Base-by-base conservation (phyloP, 306 rosid species). In the Dryas drummondii region DNA sequence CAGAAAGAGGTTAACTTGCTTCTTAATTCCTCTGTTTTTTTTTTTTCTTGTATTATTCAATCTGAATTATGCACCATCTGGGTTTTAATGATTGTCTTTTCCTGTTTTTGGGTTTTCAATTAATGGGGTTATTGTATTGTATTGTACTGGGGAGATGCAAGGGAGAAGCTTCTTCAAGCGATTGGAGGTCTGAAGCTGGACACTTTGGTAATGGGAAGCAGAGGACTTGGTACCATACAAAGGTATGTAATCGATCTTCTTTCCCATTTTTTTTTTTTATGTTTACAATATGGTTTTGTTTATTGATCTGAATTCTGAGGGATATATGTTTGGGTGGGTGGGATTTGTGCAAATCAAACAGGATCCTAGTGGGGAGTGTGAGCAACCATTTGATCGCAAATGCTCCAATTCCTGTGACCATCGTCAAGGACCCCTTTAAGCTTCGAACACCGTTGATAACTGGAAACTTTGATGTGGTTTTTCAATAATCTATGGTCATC, bases 111-210 rank as follows among this genome's bases (percentile, higher is more conserved):
- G 60, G 60, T 55, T 63, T 63, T 41, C 3, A 32, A 32, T 32
- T 49, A 42, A 45, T 67, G 75, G 44, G 50, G 69, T 81, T 71
- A 9, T 32, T 32, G 37, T 1, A 63, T 37, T 26, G n/a, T n/a
- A n/a, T n/a, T 94, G 51, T 90, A 90, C 63, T 91, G 98, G 96
- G 98, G 98, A 27, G 98, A 94, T 82, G 90, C 97, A 32, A 90
- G 98, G 75, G 96, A 94, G 90, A 94, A 90, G 80, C 84, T 94
- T 9, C 68, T 94, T 62, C 84, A 91, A 11, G 86, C 97, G 3
- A 62, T 87, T 73, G 96, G 90, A 80, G 97, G 88, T 46, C 88
- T 94, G 76, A 90, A 94, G 77, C 79, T 94, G 79, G 91, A 94
- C 56, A 78, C 91, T 71, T 49, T 94, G n/a, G 93, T 94, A 3